Conservation (phyloP, 2,329 filamentous ascomycete genomes). For the Penicillium sp. region DNA sequence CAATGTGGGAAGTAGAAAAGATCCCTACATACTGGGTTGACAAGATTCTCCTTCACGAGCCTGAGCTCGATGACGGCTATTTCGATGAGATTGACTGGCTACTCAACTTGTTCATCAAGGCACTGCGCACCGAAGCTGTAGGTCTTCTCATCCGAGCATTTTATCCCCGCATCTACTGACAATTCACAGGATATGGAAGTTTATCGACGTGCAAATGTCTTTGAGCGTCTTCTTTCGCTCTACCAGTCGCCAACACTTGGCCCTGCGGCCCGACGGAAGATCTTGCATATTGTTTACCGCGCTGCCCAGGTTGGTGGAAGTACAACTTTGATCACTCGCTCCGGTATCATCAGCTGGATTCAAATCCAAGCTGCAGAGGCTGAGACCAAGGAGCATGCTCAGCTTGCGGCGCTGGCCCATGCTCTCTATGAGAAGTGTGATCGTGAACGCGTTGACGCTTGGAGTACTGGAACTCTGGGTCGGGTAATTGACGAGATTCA, state of each 20-base stretch:
- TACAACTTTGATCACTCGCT: slow-evolving; percentile 77
- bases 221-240: slow-evolving; percentile 73
- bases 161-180: slow-evolving; percentile 10
- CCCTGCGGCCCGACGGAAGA: slow-evolving; percentile 61
- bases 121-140: slow-evolving; percentile 59
- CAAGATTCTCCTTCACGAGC: slow-evolving; percentile 72
- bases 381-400: slow-evolving; percentile 43
- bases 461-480: slow-evolving; percentile 60
- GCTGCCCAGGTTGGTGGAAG: slow-evolving; percentile 71
- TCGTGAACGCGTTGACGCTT: slow-evolving; percentile 63
- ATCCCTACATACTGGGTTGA: slow-evolving; percentile 64
- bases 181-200: slow-evolving; percentile 49
- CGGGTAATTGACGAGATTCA: slow-evolving; percentile 26
- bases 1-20: slow-evolving; percentile 67
- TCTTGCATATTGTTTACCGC: slow-evolving; percentile 65
- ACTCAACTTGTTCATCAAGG: slow-evolving; percentile 68
- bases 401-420: slow-evolving; percentile 58
- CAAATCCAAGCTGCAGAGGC: slow-evolving; percentile 59
- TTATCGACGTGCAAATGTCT: slow-evolving; percentile 61
- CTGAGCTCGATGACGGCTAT: slow-evolving; percentile 71
- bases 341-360: slow-evolving; percentile 75
- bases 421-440: slow-evolving; percentile 68
- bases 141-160: slow-evolving; percentile 15
- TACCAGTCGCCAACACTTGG: slow-evolving; percentile 68
- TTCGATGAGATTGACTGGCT: slow-evolving; percentile 76